phyloP scores from a whole-genome alignment of 1,284 basidiomycete species.

The Rhodotorula glutinis region DNA sequence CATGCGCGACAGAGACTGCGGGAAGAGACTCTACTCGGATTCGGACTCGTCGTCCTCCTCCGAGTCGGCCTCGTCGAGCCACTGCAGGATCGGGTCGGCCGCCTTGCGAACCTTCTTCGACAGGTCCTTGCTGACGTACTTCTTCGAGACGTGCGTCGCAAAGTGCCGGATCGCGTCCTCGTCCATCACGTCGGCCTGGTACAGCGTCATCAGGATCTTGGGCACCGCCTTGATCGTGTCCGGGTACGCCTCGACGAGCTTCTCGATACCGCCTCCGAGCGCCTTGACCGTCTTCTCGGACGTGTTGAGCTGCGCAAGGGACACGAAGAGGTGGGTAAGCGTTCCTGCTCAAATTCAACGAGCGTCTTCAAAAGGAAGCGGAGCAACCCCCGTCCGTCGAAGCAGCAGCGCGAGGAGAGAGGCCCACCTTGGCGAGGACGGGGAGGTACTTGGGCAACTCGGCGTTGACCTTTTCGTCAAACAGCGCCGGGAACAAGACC shows the following conservation, averaged over 20 bases:
- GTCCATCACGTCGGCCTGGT: conserved; percentile 88
- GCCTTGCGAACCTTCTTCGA: conserved; percentile 61
- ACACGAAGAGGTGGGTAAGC: background rate
- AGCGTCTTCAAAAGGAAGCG: background rate
- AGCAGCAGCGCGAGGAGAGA: background rate
- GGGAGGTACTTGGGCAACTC: conserved; percentile 72
- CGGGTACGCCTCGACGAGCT: conserved; percentile 65
- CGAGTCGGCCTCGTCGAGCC: conserved; percentile 44
- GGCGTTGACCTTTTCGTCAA: conserved; percentile 68
- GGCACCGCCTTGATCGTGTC: conserved; percentile 61
- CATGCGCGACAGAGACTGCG: too few species aligned
- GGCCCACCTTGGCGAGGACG: conserved; percentile 74
- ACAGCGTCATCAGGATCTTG: conserved; percentile 92
- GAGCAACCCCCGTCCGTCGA: background rate
- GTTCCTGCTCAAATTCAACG: background rate
- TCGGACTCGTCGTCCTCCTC: background rate
- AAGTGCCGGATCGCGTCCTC: conserved; percentile 87
- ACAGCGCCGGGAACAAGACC: conserved; percentile 81
- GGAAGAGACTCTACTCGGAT: background rate
- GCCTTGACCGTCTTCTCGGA: conserved; percentile 93
- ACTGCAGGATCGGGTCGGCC: conserved; percentile 85
- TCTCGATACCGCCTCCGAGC: conserved; percentile 83
- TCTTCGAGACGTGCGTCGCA: conserved; percentile 97
- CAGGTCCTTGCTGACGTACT: conserved; percentile 17
- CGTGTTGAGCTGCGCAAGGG: conserved; percentile 50